phyloP scores from a whole-genome alignment of 2,329 filamentous ascomycete genomes.

The Raffaelea arxii region DNA sequence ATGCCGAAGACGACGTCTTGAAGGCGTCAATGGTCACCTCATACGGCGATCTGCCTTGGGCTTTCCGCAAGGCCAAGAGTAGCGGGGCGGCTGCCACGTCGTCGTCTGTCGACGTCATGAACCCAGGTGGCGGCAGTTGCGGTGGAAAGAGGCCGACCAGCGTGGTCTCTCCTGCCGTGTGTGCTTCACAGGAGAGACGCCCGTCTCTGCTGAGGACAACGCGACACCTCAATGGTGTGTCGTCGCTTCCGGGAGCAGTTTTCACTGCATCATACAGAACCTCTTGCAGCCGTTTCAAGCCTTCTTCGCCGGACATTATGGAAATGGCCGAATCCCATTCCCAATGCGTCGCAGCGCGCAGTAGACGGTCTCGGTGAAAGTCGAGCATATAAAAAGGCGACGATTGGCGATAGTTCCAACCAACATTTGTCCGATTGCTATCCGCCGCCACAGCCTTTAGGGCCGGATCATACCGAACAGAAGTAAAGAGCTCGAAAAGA shows the following conservation, averaged over 20 bases:
- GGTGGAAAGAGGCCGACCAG: conserved; percentile 48
- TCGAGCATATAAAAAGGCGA: conserved; percentile 72
- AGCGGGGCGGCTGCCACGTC: background rate
- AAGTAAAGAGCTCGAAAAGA: conserved; percentile 55
- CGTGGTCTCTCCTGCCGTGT: conserved; percentile 25
- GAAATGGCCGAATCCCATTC: conserved; percentile 38
- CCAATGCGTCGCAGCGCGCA: conserved; percentile 52
- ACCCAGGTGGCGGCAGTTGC: conserved; percentile 37
- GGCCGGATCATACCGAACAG: conserved; percentile 59
- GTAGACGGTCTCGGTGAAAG: conserved; percentile 68
- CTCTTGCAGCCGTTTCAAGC: conserved; percentile 31
- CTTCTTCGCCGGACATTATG: conserved; percentile 33
- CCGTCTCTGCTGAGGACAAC: conserved; percentile 44
- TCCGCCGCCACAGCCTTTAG: conserved; percentile 35
- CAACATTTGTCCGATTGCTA: conserved; percentile 27
- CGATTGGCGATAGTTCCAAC: conserved; percentile 40
- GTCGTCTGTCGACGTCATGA: conserved; percentile 12
- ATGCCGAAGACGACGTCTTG: conserved; percentile 42
- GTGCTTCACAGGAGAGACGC: conserved; percentile 30
- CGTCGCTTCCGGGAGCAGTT: conserved; percentile 6
- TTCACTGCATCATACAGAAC: conserved; percentile 14
- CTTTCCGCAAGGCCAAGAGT: conserved; percentile 11
- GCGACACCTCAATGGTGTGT: conserved; percentile 38
- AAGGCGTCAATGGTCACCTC: conserved; percentile 33
- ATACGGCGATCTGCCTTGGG: conserved; percentile 21